phyloP scores from a whole-genome alignment of 306 rosid species.

The Sophora flavescens region DNA sequence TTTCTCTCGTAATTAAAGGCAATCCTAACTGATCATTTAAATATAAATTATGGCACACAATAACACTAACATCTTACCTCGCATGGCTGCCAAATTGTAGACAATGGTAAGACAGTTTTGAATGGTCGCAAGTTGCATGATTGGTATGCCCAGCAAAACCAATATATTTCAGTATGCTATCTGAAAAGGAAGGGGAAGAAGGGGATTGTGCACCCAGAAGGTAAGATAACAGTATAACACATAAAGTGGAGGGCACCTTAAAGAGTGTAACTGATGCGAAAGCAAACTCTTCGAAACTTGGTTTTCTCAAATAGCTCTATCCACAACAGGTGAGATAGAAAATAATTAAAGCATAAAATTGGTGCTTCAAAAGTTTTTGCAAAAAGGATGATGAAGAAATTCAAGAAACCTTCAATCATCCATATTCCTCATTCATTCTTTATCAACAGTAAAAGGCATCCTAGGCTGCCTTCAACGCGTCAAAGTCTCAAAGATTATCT shows the following conservation, averaged over 20 bases:
- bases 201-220: constrained; percentile 29
- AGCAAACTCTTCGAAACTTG: constrained; percentile 32
- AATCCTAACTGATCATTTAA: constrained; percentile 31
- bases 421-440: constrained; percentile 22
- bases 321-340: constrained; percentile 4
- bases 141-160: constrained; percentile 54
- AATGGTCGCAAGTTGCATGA: constrained; percentile 51
- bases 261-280: constrained; percentile 16
- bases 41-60: constrained; percentile 25
- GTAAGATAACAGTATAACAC: not conserved
- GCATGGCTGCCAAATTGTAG: constrained; percentile 69
- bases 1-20: constrained; percentile 27
- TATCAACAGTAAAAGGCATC: constrained; percentile 27
- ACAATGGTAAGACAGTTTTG: constrained; percentile 70
- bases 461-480: not conserved
- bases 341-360: constrained; percentile 18
- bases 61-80: constrained; percentile 57
- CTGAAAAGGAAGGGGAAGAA: constrained; percentile 55
- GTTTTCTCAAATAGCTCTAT: constrained; percentile 20
- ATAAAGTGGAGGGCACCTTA: constrained; percentile 14
- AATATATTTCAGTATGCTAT: constrained; percentile 53
- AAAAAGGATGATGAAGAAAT: constrained; percentile 37
- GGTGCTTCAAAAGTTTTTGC: constrained; percentile 17
- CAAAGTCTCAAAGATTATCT: constrained; percentile 8
- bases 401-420: constrained; percentile 30